Evolutionary conservation across 2,329 filamentous ascomycete genomes (phyloP).

Genomic region (Celoporthe dispersa): DNA sequence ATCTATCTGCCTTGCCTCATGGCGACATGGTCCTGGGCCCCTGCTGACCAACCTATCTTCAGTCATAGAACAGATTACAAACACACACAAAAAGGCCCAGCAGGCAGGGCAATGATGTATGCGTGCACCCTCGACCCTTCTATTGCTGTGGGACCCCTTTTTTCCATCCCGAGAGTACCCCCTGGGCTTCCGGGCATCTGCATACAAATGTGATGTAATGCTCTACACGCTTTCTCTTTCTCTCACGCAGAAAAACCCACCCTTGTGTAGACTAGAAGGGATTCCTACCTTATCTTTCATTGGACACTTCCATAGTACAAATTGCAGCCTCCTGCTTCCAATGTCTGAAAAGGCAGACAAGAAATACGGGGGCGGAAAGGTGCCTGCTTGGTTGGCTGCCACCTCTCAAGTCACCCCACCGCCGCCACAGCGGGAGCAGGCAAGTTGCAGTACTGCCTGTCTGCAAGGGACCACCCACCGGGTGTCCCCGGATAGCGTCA

Average conservation of each 20-base stretch:
- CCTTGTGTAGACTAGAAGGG: neutral
- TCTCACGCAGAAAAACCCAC: neutral
- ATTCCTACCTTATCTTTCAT: neutral
- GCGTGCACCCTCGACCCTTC: neutral
- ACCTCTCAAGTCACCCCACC: neutral
- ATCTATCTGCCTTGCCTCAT: neutral
- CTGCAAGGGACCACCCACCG: conserved; percentile 7
- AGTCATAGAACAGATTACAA: neutral
- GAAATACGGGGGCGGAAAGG: neutral
- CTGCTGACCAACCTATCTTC: neutral
- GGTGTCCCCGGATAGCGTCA: conserved; percentile 6
- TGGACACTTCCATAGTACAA: neutral
- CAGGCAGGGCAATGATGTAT: neutral
- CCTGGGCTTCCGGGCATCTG: neutral
- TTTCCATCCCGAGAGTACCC: neutral
- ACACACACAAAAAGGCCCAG: neutral
- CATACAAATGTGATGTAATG: neutral
- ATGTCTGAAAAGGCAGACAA: neutral
- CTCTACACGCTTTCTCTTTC: neutral
- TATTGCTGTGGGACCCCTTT: neutral
- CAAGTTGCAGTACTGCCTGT: neutral
- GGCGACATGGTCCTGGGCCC: neutral
- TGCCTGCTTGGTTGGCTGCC: neutral
- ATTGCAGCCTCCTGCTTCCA: neutral
- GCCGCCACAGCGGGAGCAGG: neutral